Percentiles rank a stretch among this genome's conserved stretches.
phyloP scores from a whole-genome alignment of 352 stramenopile species.

The Elongisporangium undulatum region DNA sequence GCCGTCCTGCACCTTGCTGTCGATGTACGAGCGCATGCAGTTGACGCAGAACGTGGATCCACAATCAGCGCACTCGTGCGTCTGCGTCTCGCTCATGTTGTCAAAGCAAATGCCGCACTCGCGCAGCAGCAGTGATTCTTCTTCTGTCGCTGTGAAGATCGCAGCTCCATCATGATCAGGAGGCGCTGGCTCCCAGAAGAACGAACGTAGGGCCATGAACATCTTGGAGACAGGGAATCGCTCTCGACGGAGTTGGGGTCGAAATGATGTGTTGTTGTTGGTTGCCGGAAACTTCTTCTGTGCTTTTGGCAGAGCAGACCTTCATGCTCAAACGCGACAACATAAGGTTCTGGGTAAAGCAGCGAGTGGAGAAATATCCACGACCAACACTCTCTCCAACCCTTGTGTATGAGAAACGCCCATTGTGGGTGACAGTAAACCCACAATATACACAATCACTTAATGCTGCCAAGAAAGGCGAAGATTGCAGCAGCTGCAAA shows the following conservation, averaged over 20 bases:
- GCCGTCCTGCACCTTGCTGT: slow-evolving; percentile 71
- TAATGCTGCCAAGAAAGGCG: too few relatives aligned
- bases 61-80: slow-evolving; percentile 46
- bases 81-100: slow-evolving; percentile 32
- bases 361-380: background rate
- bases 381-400: background rate
- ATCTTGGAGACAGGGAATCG: background rate
- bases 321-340: background rate
- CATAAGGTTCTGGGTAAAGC: background rate
- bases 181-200: background rate
- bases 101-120: slow-evolving; percentile 81
- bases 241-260: background rate
- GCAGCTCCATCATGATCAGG: too few relatives aligned
- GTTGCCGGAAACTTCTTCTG: too few relatives aligned
- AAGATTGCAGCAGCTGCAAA: too few relatives aligned
- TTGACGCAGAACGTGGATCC: slow-evolving; percentile 41
- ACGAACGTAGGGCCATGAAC: background rate
- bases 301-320: too few relatives aligned
- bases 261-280: too few relatives aligned
- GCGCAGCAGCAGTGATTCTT: background rate
- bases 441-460: background rate
- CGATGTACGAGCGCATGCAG: slow-evolving; percentile 69
- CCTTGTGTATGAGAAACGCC: background rate
- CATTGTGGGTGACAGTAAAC: background rate
- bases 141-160: background rate